Conservation (phyloP, 1,284 basidiomycete genomes). For the Rugosomyces carneus region DNA sequence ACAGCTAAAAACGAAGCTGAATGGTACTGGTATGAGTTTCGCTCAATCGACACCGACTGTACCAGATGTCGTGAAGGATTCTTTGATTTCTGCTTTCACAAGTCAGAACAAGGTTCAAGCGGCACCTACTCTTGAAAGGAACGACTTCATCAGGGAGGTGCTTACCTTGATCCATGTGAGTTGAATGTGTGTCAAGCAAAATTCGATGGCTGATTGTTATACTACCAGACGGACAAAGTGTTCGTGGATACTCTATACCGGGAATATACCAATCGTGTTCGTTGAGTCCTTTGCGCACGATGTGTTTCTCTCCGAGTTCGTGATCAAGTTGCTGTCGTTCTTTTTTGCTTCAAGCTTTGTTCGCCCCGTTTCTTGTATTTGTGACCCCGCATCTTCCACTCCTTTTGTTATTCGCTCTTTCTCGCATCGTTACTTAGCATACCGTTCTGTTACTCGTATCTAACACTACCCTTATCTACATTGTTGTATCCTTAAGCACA, state of each 20-base stretch:
- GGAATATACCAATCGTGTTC: constrained; percentile 34
- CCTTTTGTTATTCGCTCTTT: background rate
- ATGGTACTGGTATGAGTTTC: background rate
- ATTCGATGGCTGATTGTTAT: constrained; percentile 2
- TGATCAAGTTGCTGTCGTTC: background rate
- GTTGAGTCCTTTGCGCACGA: constrained; percentile 1
- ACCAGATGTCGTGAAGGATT: constrained; percentile 22
- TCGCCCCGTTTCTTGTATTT: background rate
- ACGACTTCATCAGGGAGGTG: constrained; percentile 63
- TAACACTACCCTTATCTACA: constrained; percentile 19
- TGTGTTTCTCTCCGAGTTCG: background rate
- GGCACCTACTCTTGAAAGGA: constrained; percentile 33
- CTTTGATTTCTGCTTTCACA: constrained; percentile 23
- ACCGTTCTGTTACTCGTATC: constrained; percentile 17
- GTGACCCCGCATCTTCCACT: background rate
- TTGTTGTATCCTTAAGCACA: constrained; percentile 19
- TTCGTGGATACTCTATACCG: constrained; percentile 47
- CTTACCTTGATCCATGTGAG: constrained; percentile 65
- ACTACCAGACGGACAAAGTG: constrained; percentile 39
- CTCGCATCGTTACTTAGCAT: too few species aligned
- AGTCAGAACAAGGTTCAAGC: constrained; percentile 19
- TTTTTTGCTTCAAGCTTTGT: background rate
- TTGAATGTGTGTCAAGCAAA: constrained; percentile 14
- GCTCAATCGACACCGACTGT: constrained; percentile 1
- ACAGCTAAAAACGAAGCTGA: background rate